phyloP scores from a whole-genome alignment of 2,329 filamentous ascomycete genomes.

The Neofusicoccum kwambonambiense region DNA sequence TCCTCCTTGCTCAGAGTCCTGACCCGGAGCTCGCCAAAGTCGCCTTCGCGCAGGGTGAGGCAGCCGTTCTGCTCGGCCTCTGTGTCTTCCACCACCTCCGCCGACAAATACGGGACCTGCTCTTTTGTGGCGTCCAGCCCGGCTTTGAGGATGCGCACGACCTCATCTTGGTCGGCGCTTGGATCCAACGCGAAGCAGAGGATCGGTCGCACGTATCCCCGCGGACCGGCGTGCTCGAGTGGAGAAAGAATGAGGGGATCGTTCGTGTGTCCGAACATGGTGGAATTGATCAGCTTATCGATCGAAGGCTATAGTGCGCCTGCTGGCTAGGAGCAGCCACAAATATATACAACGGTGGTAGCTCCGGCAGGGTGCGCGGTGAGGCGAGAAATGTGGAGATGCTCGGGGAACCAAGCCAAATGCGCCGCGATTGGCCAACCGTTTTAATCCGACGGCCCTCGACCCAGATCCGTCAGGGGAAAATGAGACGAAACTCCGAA shows the following conservation, averaged over 20 bases:
- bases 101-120: background rate
- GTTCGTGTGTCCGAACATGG: conserved; percentile 9
- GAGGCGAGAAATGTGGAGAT: conserved; percentile 14
- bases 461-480: background rate
- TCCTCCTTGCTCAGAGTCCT: background rate
- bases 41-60: background rate
- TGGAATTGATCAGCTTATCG: background rate
- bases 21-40: background rate
- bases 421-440: background rate
- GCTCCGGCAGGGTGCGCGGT: background rate
- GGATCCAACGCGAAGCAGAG: background rate
- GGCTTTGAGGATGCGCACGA: background rate
- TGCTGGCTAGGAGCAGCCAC: background rate
- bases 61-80: background rate
- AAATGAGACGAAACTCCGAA: conserved; percentile 2
- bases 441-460: background rate
- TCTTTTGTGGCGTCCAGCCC: background rate
- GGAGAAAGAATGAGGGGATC: background rate
- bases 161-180: background rate
- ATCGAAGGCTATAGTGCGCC: background rate
- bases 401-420: background rate
- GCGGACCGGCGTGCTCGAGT: background rate
- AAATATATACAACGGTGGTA: background rate
- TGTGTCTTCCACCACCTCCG: background rate
- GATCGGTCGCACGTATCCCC: conserved; percentile 3